phyloP scores from a whole-genome alignment of 2,329 filamentous ascomycete genomes.

The Raffaelea albimanens region DNA sequence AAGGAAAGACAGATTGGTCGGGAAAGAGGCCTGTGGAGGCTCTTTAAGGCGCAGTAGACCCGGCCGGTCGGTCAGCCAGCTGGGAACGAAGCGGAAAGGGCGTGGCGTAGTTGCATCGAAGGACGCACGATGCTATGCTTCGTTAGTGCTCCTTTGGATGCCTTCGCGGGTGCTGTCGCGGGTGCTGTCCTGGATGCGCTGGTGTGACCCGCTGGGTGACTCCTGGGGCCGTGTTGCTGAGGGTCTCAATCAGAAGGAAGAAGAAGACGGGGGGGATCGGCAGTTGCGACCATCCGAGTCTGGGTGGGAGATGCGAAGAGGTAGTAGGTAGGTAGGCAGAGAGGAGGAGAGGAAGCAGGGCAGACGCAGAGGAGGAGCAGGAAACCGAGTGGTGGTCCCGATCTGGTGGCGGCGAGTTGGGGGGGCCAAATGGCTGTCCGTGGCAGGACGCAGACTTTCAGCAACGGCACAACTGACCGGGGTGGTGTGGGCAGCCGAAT shows the following conservation, averaged over 20 bases:
- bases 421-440: background rate
- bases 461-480: no score
- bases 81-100: background rate
- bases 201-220: no score
- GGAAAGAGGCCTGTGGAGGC: constrained; percentile 4
- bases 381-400: background rate
- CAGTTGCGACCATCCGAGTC: no score
- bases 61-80: background rate
- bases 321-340: background rate
- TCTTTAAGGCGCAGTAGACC: constrained; percentile 6
- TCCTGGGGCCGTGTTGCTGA: no score
- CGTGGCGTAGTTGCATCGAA: constrained; percentile 9
- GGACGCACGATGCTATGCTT: background rate
- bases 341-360: background rate
- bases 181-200: no score
- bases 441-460: no score
- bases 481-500: no score
- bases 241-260: no score
- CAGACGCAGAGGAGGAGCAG: background rate
- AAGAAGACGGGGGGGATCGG: no score
- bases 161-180: background rate
- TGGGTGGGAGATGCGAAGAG: background rate
- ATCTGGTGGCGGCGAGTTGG: background rate
- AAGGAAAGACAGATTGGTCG: background rate
- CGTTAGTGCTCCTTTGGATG: background rate